Percentiles rank a stretch among this genome's conserved stretches.
These are phyloP conservation scores for Carex kokanica DNA, from an alignment of 176 grass and related monocot species.

Conservation along the genomic window DNA sequence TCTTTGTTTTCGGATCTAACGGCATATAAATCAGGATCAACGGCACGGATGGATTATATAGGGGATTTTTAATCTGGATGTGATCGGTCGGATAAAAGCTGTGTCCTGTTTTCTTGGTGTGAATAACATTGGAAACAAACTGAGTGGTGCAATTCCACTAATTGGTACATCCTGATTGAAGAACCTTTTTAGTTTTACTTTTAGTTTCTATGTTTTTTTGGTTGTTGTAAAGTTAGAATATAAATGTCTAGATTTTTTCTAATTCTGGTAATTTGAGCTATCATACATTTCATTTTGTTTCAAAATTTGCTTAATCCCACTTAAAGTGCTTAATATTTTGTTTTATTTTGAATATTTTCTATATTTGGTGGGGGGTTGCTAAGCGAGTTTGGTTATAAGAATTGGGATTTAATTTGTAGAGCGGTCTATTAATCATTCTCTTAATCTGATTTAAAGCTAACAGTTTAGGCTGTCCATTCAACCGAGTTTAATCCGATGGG, in stretches of 20 bases:
- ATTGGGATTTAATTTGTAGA: too few species aligned
- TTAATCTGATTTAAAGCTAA: too few species aligned
- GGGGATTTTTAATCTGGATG: background rate
- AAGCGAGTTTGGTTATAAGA: too few species aligned
- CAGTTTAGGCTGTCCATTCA: too few species aligned
- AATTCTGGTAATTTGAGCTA: background rate
- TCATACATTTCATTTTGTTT: background rate
- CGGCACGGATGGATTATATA: background rate
- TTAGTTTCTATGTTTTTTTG: background rate
- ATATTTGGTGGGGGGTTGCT: background rate
- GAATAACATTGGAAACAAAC: background rate
- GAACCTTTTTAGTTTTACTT: background rate
- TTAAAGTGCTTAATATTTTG: background rate
- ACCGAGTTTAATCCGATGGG: too few species aligned
- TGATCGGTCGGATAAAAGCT: background rate
- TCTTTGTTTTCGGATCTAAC: background rate
- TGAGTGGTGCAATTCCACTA: background rate
- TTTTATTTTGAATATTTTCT: background rate
- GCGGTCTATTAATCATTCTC: too few species aligned
- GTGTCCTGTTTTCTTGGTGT: background rate
- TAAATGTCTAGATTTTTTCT: background rate
- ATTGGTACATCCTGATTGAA: background rate
- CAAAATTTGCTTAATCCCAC: background rate
- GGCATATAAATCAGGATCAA: background rate
- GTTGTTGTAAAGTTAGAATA: conserved; percentile 5